Percentiles rank a stretch among this genome's conserved stretches.
Evolutionary conservation across 164 flowering plant genomes (phyloP).

Genomic region (Magnolia changhungtana): DNA sequence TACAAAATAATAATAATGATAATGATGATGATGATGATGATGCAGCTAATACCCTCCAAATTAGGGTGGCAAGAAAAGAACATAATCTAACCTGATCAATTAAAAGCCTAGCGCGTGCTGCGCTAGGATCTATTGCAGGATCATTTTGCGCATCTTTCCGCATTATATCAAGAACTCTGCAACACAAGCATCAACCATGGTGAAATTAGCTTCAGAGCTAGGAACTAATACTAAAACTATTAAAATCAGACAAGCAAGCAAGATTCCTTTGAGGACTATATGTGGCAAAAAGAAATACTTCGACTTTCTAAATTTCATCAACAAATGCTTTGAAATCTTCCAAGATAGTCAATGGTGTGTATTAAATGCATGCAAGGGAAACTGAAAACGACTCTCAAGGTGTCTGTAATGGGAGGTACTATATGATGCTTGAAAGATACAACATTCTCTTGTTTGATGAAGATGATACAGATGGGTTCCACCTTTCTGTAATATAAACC

Average conservation of each 20-base stretch:
- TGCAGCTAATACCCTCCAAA: not conserved
- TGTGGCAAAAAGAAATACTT: not conserved
- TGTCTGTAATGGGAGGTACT: too few relatives aligned
- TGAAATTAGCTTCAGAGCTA: not conserved
- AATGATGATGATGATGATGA: too few relatives aligned
- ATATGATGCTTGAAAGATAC: too few relatives aligned
- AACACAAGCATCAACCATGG: slow-evolving; percentile 8
- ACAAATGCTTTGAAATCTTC: not conserved
- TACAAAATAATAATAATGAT: too few relatives aligned
- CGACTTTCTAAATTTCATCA: too few relatives aligned
- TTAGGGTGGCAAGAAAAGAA: not conserved
- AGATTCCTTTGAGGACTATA: not conserved
- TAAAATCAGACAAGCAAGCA: not conserved
- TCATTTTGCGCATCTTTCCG: slow-evolving; percentile 70
- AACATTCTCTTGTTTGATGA: too few relatives aligned
- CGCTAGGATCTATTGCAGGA: slow-evolving; percentile 57
- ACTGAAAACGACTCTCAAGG: too few relatives aligned
- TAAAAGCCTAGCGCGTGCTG: slow-evolving; percentile 54
- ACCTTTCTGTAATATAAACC: too few relatives aligned
- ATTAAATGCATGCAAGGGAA: not conserved
- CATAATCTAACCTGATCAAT: slow-evolving; percentile 58
- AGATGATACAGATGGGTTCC: too few relatives aligned
- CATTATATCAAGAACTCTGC: slow-evolving; percentile 92
- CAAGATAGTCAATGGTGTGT: not conserved
- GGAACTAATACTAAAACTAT: not conserved